Conservation (phyloP, 108 stramenopile genomes). For the Nitzschia sp. region DNA sequence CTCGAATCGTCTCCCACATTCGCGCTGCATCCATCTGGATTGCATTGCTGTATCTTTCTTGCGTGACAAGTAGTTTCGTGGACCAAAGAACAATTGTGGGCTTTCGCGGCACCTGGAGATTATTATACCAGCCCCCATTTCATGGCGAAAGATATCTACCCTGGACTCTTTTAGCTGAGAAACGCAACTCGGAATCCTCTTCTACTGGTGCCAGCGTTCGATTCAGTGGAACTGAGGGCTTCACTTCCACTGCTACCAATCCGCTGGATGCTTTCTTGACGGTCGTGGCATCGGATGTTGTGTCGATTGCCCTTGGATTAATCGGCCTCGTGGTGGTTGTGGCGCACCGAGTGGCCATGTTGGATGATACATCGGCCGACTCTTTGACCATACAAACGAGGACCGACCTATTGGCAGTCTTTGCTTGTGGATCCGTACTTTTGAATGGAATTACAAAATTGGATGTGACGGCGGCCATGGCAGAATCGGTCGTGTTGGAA, state of each 20-base stretch:
- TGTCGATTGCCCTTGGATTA: slow-evolving; percentile 66
- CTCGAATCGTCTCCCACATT: too few relatives aligned
- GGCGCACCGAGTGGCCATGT: slow-evolving; percentile 50
- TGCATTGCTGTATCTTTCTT: too few relatives aligned
- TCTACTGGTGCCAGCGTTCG: slow-evolving; percentile 5
- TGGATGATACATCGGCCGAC: slow-evolving; percentile 31
- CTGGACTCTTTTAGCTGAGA: too few relatives aligned
- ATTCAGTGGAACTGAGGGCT: slow-evolving; percentile 14
- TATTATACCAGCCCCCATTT: too few relatives aligned
- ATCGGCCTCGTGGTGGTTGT: slow-evolving; percentile 58
- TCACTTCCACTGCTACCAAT: slow-evolving; percentile 17
- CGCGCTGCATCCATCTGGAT: too few relatives aligned
- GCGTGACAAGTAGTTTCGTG: too few relatives aligned
- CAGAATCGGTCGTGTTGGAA: slow-evolving; percentile 70
- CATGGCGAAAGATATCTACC: too few relatives aligned
- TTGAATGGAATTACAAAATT: slow-evolving; percentile 81
- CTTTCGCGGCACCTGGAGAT: too few relatives aligned
- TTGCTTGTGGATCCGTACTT: slow-evolving; percentile 79
- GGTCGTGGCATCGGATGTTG: slow-evolving; percentile 60
- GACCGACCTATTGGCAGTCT: slow-evolving; percentile 72
- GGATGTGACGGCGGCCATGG: slow-evolving; percentile 69
- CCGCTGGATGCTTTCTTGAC: slow-evolving; percentile 42
- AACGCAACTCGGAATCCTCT: too few relatives aligned
- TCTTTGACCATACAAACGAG: slow-evolving; percentile 44
- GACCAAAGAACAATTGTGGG: too few relatives aligned